Conservation (phyloP, 495 filamentous ascomycete species). For the Penicillium herquei region DNA sequence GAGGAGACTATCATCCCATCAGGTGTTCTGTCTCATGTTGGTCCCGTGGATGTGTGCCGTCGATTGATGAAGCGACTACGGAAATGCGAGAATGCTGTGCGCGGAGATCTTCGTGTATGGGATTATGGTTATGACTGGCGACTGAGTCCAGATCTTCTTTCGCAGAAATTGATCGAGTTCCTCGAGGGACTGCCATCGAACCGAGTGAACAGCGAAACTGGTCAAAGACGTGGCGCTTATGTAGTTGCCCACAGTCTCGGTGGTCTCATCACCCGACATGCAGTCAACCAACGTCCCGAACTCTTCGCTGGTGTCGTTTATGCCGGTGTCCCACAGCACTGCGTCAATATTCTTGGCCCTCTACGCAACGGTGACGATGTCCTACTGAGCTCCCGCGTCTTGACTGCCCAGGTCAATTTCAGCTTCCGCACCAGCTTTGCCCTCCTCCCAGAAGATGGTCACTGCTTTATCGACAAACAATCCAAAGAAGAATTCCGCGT, state of each 20-base stretch:
- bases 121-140: conserved; percentile 98
- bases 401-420: conserved; percentile 95
- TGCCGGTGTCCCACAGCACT: conserved; percentile 80
- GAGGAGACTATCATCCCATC: conserved; percentile 75
- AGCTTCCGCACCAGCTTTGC: conserved; percentile 82
- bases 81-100: conserved; percentile 67
- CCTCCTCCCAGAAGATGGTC: conserved; percentile 83
- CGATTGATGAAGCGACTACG: conserved; percentile 75
- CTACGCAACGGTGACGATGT: conserved; percentile 90
- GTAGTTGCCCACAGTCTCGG: conserved; percentile 91
- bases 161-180: conserved; percentile 64
- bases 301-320: conserved; percentile 86
- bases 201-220: conserved; percentile 9
- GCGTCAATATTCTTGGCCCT: conserved; percentile 88
- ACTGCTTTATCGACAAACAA: conserved; percentile 81
- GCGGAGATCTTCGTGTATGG: conserved; percentile 72
- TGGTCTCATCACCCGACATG: conserved; percentile 85
- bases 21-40: conserved; percentile 86
- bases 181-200: conserved; percentile 77
- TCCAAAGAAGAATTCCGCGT: conserved; percentile 77
- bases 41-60: conserved; percentile 85
- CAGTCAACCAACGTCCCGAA: conserved; percentile 82
- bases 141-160: conserved; percentile 76
- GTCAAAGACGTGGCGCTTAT: conserved; percentile 57
- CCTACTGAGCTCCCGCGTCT: conserved; percentile 80